A percentile compares a stretch with the other conserved stretches of the same genome.
Conservation (phyloP, 1,284 basidiomycete genomes). For the Sanghuangporus weigelae region DNA sequence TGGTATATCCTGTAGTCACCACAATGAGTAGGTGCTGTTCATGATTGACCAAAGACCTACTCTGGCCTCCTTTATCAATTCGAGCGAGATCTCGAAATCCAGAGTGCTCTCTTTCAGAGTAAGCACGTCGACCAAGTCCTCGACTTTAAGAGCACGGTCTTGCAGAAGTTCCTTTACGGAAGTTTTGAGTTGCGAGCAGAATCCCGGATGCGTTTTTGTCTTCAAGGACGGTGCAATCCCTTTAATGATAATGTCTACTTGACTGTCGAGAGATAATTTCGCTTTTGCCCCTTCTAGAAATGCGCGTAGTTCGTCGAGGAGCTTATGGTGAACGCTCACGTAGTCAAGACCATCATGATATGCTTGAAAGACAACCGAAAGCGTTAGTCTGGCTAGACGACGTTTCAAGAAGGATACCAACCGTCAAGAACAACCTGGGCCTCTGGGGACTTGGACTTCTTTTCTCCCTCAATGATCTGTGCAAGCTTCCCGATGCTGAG, state of each 20-base stretch:
- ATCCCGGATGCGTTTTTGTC: constrained; percentile 37
- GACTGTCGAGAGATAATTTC: constrained; percentile 60
- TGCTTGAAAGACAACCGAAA: constrained; percentile 31
- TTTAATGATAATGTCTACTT: constrained; percentile 57
- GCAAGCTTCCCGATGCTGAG: constrained; percentile 89
- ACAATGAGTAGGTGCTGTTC: constrained; percentile 1
- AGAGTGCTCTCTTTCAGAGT: constrained; percentile 62
- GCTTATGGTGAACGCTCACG: constrained; percentile 63
- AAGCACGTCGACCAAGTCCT: constrained; percentile 66
- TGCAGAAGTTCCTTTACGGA: constrained; percentile 61
- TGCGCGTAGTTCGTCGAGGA: constrained; percentile 54
- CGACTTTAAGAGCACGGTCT: constrained; percentile 60
- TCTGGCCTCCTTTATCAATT: constrained; percentile 50
- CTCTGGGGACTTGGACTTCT: background rate
- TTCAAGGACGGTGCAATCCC: constrained; percentile 46
- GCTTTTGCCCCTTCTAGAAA: constrained; percentile 43
- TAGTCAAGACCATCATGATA: constrained; percentile 75
- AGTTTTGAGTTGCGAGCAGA: constrained; percentile 56
- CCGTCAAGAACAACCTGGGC: constrained; percentile 42
- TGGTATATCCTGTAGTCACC: constrained; percentile 50
- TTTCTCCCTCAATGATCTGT: constrained; percentile 68
- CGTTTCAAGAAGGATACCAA: constrained; percentile 25
- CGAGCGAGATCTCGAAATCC: constrained; percentile 61
- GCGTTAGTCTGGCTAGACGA: background rate
- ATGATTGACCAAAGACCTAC: constrained; percentile 32